These are phyloP conservation scores for Globisporangium sylvaticum DNA, from an alignment of 352 stramenopile genomes.

Conservation along the genomic window DNA sequence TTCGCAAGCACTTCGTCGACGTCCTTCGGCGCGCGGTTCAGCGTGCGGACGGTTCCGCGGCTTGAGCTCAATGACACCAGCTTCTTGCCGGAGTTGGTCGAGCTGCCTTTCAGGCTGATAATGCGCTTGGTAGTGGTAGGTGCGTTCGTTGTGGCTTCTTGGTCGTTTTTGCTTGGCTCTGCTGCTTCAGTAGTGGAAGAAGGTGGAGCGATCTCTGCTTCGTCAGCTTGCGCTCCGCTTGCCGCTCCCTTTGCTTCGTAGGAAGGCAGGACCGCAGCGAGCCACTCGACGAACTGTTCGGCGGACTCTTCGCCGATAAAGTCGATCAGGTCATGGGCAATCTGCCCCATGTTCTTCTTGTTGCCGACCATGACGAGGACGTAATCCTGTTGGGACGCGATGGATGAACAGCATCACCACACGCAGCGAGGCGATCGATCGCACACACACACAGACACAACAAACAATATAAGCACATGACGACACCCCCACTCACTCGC, in stretches of 20 bases:
- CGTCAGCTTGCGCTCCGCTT: background rate
- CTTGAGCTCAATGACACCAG: slow-evolving; percentile 39
- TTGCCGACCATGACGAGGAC: slow-evolving; percentile 85
- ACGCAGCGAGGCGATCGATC: slow-evolving; percentile 4
- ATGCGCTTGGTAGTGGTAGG: slow-evolving; percentile 38
- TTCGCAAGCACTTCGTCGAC: slow-evolving; percentile 56
- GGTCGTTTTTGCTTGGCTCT: slow-evolving; percentile 8
- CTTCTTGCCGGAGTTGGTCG: slow-evolving; percentile 36
- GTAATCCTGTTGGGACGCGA: slow-evolving; percentile 58
- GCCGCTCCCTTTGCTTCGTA: slow-evolving; percentile 33
- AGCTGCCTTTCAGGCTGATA: slow-evolving; percentile 54
- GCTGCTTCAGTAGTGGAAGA: slow-evolving; percentile 8
- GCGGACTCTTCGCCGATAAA: slow-evolving; percentile 81
- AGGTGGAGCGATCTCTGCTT: slow-evolving; percentile 4
- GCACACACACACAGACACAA: slow-evolving; percentile 33
- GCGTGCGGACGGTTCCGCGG: slow-evolving; percentile 46
- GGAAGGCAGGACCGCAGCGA: slow-evolving; percentile 47
- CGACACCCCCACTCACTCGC: slow-evolving; percentile 10
- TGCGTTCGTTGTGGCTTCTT: slow-evolving; percentile 12
- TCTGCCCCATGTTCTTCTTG: slow-evolving; percentile 85
- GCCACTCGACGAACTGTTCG: slow-evolving; percentile 68
- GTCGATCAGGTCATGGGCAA: slow-evolving; percentile 75
- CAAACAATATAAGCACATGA: slow-evolving; percentile 22
- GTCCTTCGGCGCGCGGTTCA: slow-evolving; percentile 40
- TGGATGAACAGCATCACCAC: slow-evolving; percentile 4